Base-by-base conservation (phyloP, 1,284 basidiomycete species). In the Trametes sp. region DNA sequence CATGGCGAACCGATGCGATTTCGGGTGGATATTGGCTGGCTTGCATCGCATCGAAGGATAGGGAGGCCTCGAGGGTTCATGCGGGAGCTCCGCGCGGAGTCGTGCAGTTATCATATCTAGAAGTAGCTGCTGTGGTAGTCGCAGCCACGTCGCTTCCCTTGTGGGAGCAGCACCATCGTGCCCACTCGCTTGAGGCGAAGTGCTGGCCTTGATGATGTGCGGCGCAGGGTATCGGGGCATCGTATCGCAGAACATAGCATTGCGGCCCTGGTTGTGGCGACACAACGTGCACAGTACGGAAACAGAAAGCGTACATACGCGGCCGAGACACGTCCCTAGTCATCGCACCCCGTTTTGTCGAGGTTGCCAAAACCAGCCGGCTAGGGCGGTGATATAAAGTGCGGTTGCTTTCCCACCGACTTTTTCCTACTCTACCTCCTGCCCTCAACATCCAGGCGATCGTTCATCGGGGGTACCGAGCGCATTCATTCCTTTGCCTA, bases 361-460 rank as follows among this genome's bases (percentile, higher is more conserved):
- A 57, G 35, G 35, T 55, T 62, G 31, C 62, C 59, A 46, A 64
- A 66, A 66, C n/a, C 50, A 63, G 65, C 45, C 21, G 19, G 59
- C 53, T 50, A 46, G 49, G 57, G 62, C 61, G 50, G 61, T 46
- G 57, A 59, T 65, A 67, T 67, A 65, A 65, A 63, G 42, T 45
- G 55, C 42, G 56, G 62, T 56, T 52, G 19, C 53, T 54, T 41
- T 56, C 45, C 45, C 55, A 57, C 62, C 61, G 13, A 10, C 21
- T 10, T 48, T 24, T 57, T 53, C 53, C 35, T 55, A 61, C 61
- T 63, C 66, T 63, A 31, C 54, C 58, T 57, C 58, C 61, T 61
- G 49, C 66, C 56, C 61, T 60, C 63, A 65, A 61, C 66, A 48
- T 65, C 66, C 66, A 61, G 66, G 63, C 59, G 63, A 67, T 65